phyloP scores from a whole-genome alignment of 345 rosid genomes.

The Eucalyptus regnans region DNA sequence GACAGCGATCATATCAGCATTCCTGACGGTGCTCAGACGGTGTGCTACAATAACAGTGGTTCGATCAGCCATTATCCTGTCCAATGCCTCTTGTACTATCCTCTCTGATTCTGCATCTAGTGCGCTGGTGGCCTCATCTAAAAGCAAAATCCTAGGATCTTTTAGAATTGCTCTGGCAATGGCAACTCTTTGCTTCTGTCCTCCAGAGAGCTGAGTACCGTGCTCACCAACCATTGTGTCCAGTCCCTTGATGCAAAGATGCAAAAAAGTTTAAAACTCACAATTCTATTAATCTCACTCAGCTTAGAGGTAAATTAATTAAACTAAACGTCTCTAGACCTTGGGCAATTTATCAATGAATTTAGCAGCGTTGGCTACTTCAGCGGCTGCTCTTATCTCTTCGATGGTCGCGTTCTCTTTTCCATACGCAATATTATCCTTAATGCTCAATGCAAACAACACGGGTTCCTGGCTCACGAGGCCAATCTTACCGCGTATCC shows the following conservation, averaged over 20 bases:
- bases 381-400: slow-evolving; percentile 14
- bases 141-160: slow-evolving; percentile 58
- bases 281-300: not conserved
- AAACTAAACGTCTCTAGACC: not conserved
- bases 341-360: slow-evolving; percentile 28
- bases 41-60: slow-evolving; percentile 84
- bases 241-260: slow-evolving; percentile 27
- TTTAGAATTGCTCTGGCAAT: slow-evolving; percentile 85
- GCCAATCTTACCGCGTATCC: slow-evolving; percentile 18
- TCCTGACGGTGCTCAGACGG: slow-evolving; percentile 66
- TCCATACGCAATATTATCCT: slow-evolving; percentile 20
- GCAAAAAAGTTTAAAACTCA: not conserved
- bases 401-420: slow-evolving; percentile 16
- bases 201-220: slow-evolving; percentile 90
- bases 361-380: slow-evolving; percentile 26
- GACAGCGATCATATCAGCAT: slow-evolving; percentile 68
- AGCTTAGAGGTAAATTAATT: not conserved
- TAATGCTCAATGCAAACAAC: slow-evolving; percentile 16
- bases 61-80: slow-evolving; percentile 63
- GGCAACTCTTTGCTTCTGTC: slow-evolving; percentile 92
- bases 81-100: slow-evolving; percentile 78
- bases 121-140: slow-evolving; percentile 92
- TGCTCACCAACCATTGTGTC: slow-evolving; percentile 93
- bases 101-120: slow-evolving; percentile 85
- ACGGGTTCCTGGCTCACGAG: slow-evolving; percentile 26